Base-by-base conservation (phyloP, 1,139 yeast species). In the Suhomyces maxii region DNA sequence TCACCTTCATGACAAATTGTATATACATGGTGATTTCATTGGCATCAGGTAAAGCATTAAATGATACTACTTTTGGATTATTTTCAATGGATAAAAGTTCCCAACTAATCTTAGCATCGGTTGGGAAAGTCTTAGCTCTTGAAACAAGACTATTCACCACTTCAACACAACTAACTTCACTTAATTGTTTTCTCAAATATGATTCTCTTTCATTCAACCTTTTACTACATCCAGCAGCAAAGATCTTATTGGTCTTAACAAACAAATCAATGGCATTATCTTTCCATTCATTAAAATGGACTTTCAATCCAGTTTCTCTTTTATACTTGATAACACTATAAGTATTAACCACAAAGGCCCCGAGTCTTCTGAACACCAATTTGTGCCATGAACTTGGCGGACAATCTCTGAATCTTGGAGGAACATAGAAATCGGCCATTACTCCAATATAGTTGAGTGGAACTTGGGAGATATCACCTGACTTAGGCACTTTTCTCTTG, bases 1-100 rank as follows among this genome's bases (percentile, higher is more conserved):
- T 78, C 52, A 89, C 84, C 55, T 82, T 80, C 68, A 90, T 85
- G n/a, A 86, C 83, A 38, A 88, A 74, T 69, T 89, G 96, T 34
- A 87, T 77, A 56, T 76, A 82, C 45, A 83, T 80, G 36, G 87
- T 71, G 11, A 89, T 82, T 68, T 80, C 84, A 73, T 83, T 77
- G 64, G 77, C 58, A 82, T 90, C 80, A 60, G 95, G 85, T 48
- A 80, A 69, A 6, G 75, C 68, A 42, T 71, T 74, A 58, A 89
- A 80, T 3, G 84, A 76, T 43, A 86, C 75, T 36, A 89, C 73
- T 64, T 84, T 86, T 34, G 97, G 97, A 45, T 82, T 78, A 30
- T 76, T 69, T 54, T 82, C 86, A 58, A 89, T 82, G 52, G 84
- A 81, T 36, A 83, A 68, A 45, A 90, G 73, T 57, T 87, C 86